Conservation (phyloP, 495 filamentous ascomycete species). For the Hyaloscypha bicolor region DNA sequence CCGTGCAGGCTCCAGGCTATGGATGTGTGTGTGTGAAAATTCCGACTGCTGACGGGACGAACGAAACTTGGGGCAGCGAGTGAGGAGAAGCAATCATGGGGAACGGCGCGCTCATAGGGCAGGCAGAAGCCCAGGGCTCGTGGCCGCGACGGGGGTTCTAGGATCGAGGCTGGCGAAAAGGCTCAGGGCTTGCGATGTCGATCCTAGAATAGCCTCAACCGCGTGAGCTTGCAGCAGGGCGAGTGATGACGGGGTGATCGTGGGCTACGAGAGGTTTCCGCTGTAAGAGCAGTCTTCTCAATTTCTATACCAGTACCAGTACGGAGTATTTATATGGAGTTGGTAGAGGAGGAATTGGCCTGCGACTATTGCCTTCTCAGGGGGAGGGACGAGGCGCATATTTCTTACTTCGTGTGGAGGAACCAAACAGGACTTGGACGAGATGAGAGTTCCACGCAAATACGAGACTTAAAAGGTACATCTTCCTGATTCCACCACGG, state of each 20-base stretch:
- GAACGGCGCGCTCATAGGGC: slow-evolving; percentile 17
- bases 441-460: background rate
- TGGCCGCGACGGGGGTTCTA: background rate
- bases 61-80: background rate
- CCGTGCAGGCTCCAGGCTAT: background rate
- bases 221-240: background rate
- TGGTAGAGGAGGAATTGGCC: background rate
- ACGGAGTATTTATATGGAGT: background rate
- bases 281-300: background rate
- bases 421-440: background rate
- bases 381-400: background rate
- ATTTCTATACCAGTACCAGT: too few relatives aligned
- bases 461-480: background rate
- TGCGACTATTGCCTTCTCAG: background rate
- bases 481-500: background rate
- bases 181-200: background rate
- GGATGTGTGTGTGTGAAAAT: slow-evolving; percentile 1
- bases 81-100: slow-evolving; percentile 18
- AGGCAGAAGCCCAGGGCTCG: background rate
- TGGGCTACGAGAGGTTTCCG: background rate
- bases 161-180: background rate
- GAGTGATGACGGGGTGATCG: background rate
- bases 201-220: slow-evolving; percentile 9
- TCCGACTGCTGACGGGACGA: background rate
- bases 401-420: background rate